Conservation (phyloP, 306 rosid species). For the Inga laurina region DNA sequence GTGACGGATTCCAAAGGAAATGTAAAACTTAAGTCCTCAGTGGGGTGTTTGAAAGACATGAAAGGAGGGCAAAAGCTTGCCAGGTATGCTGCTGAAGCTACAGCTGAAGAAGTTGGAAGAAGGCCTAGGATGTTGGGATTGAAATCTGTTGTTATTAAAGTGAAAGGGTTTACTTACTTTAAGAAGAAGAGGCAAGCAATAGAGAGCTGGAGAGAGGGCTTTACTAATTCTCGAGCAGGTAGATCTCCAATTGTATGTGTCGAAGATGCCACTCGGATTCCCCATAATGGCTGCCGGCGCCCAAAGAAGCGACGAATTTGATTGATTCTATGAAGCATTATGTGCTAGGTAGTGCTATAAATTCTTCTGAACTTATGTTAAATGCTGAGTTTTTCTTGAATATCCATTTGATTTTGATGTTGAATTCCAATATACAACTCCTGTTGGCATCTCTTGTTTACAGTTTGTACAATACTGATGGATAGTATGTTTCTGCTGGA, state of each 20-base stretch:
- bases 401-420: conserved; percentile 21
- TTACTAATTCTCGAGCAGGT: conserved; percentile 50
- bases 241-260: conserved; percentile 58
- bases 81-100: conserved; percentile 74
- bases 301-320: conserved; percentile 60
- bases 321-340: neutral
- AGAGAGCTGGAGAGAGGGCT: conserved; percentile 76
- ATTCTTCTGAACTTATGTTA: conserved; percentile 16
- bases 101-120: conserved; percentile 77
- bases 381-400: conserved; percentile 16
- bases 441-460: neutral
- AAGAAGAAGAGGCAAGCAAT: conserved; percentile 78
- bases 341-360: neutral
- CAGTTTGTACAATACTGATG: neutral
- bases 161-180: conserved; percentile 70
- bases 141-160: conserved; percentile 77
- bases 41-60: conserved; percentile 66
- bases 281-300: conserved; percentile 74
- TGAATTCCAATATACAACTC: neutral
- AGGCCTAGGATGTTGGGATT: conserved; percentile 61
- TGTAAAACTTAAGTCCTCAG: conserved; percentile 61
- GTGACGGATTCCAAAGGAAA: conserved; percentile 76
- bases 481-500: neutral
- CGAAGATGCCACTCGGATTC: conserved; percentile 69
- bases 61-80: conserved; percentile 70